Percentiles rank a stretch among this genome's conserved stretches.
These are phyloP conservation scores for Calonectria henricotiae DNA, from an alignment of 2,329 filamentous ascomycete genomes.

Conservation along the genomic window DNA sequence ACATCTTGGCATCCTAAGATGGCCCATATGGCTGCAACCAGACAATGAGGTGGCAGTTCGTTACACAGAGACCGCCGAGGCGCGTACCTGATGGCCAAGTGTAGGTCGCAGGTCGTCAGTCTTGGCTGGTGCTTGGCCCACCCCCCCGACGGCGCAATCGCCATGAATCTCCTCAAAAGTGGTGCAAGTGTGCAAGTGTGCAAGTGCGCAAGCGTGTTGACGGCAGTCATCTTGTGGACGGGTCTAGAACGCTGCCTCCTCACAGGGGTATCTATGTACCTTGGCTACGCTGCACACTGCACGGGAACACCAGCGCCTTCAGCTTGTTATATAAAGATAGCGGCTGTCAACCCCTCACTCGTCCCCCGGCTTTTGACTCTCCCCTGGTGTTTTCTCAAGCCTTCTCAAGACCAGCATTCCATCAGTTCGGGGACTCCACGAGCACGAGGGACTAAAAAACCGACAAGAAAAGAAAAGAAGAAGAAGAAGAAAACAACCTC, in stretches of 20 bases:
- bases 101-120: not conserved
- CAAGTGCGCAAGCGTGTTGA: too few relatives aligned
- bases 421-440: not conserved
- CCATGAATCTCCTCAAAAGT: not conserved
- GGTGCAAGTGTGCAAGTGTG: too few relatives aligned
- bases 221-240: not conserved
- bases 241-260: conserved; percentile 21
- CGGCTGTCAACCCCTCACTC: conserved; percentile 20
- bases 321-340: conserved; percentile 24
- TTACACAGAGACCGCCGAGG: conserved; percentile 6
- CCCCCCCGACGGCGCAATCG: not conserved
- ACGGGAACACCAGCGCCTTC: conserved; percentile 23
- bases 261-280: conserved; percentile 18
- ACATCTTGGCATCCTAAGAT: not conserved
- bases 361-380: conserved; percentile 4
- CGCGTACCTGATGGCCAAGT: conserved; percentile 22
- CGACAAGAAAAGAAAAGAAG: not conserved
- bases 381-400: conserved; percentile 1
- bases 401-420: not conserved
- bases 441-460: not conserved
- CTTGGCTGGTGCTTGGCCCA: conserved; percentile 21
- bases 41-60: not conserved
- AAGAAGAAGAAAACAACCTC: not conserved
- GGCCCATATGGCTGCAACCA: not conserved
- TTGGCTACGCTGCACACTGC: not conserved